Base-by-base conservation (phyloP, 805 yeast genomes). In the Saccharomycopsis sp. region DNA sequence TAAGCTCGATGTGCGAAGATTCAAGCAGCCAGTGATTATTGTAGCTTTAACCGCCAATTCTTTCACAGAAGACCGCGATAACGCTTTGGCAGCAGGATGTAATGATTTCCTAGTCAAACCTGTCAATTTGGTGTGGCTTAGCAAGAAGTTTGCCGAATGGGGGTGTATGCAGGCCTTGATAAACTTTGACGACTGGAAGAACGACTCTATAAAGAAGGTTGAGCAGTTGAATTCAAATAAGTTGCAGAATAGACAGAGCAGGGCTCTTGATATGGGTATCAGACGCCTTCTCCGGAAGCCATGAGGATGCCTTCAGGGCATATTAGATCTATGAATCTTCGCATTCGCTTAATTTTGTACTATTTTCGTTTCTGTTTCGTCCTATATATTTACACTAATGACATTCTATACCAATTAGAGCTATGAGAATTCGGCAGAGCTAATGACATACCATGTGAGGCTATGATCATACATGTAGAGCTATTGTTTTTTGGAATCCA, bases 151-250 rank as follows among this genome's bases (percentile, higher is more conserved):
- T 55, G 87, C 91, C 0, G 97, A 92, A 71, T 94, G 98, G 98
- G 98, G 99, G 0, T 92, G 98, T 71, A 92, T 92, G 98, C 99
- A 92, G 72, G 97, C 97, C 0, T 74, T 92, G 53, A 91, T 92
- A 69, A 96, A 92, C 71, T 92, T 87, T 70, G 97, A 94, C 68
- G 92, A 95, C 44, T 94, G 97, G 95, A 83, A 80, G 64, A 74
- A 75, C 44, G 76, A 76, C 8, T 74, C 73, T 57, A 68, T 71
- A 47, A 71, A 75, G 65, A 71, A 48, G 40, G 51, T 24, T 34
- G 46, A 56, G n/a, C 21, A 15, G 12, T 16, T 16, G 23, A 21
- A 20, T 18, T 23, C 18, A 3, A 51, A 55, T 24, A 52, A 51
- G 50, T 15, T 20, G 16, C 24, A 20, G n/a, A n/a, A 21, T 9